Evolutionary conservation across 306 rosid genomes (phyloP).

Genomic region (Astragalus glycyphyllos): DNA sequence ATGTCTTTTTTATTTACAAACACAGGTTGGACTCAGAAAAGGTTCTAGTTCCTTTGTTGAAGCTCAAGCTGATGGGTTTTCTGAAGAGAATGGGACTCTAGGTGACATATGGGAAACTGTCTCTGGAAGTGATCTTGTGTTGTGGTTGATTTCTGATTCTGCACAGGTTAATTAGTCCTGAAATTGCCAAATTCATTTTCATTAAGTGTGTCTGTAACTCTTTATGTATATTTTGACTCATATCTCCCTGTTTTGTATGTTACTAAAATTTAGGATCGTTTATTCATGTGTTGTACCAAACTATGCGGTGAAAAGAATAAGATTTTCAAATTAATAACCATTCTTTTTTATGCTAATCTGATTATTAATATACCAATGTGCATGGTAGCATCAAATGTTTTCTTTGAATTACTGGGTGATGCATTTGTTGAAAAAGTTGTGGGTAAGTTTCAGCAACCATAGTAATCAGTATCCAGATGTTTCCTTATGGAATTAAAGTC

Average conservation of each 20-base stretch:
- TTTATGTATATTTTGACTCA: conserved; percentile 11
- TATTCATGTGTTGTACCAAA: neutral
- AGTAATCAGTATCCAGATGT: neutral
- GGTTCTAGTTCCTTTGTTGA: conserved; percentile 86
- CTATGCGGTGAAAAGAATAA: neutral
- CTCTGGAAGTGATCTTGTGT: conserved; percentile 83
- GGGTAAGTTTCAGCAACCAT: neutral
- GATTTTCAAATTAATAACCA: neutral
- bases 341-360: neutral
- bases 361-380: neutral
- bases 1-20: neutral
- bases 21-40: conserved; percentile 90
- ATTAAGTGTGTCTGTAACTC: no score
- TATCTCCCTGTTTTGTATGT: neutral
- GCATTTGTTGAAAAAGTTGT: neutral
- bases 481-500: neutral
- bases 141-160: conserved; percentile 91
- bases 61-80: conserved; percentile 88
- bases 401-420: neutral
- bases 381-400: neutral
- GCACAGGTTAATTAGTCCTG: conserved; percentile 73
- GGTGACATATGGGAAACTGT: conserved; percentile 89
- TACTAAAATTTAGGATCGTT: neutral
- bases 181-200: neutral
- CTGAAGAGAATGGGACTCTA: conserved; percentile 86